Evolutionary conservation across 805 yeast genomes (phyloP), one percentile per base, ranked within the genome.

Genomic region (Starmera amethionina): DNA sequence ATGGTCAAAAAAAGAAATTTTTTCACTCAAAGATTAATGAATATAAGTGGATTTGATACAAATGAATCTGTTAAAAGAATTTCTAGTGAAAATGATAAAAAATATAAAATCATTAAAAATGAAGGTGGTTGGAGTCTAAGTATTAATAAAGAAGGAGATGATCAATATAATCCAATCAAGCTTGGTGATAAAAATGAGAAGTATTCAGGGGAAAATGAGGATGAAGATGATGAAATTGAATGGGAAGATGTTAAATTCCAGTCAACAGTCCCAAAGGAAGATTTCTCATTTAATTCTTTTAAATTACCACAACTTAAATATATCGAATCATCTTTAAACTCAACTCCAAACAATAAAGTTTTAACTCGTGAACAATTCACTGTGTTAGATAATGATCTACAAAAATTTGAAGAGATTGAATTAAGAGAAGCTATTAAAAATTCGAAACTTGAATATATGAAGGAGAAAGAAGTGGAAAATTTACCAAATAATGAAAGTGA

Each of bases 1-100:
- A 84, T 90, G 75, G 97, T 93, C 1, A 83, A 86, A 49, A 87
- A 87, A 56, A 70, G 99, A 45, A 93, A 93, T 58, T 88, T 75
- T 55, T 79, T 82, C 48, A 90, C 98, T 0, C 97, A 93, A 60
- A 72, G 77, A 47, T 65, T 93, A 32, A 81, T 93, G 85, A 79
- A 79, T 46, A 77, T 82, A 1, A 74, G 85, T 8, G 97, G 97
- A 0, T 83, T 81, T 31, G 77, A 68, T 34, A 73, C 68, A 12
- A 45, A 50, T 30, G 42, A 42, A 3, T 47, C 42, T 28, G 35
- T 40, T 2, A 62, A 75, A 42, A 68, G 96, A 39, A 75, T 93
- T 5, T 88, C 96, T 0, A 85, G 97, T 32, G 96, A 88, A 49
- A 77, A 73, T 46, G 85, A 82, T 46, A 68, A 78, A 44, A 79